phyloP scores from a whole-genome alignment of 164 flowering plant genomes.

The Litsea cubeba region DNA sequence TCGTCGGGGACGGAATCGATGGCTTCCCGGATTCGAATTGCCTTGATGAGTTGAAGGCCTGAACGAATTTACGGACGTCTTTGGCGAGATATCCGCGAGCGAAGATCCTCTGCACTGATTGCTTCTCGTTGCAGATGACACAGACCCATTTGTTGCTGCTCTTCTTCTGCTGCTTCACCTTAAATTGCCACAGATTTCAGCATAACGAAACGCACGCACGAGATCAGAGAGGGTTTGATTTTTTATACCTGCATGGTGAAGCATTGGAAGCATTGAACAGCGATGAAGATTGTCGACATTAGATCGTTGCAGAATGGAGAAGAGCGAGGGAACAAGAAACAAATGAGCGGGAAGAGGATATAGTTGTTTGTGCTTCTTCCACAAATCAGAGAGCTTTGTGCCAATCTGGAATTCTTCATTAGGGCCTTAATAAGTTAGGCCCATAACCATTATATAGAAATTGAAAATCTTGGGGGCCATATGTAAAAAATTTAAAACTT shows the following conservation, averaged over 20 bases:
- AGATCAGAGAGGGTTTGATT: neutral
- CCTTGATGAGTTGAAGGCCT: slow-evolving; percentile 77
- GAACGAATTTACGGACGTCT: slow-evolving; percentile 72
- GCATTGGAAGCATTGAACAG: slow-evolving; percentile 70
- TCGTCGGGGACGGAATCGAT: neutral
- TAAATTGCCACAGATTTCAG: neutral
- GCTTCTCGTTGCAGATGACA: slow-evolving; percentile 82
- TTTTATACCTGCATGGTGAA: slow-evolving; percentile 72
- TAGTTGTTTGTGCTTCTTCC: too few relatives aligned
- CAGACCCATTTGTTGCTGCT: slow-evolving; percentile 88
- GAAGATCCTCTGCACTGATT: slow-evolving; percentile 61
- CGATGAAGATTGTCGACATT: slow-evolving; percentile 50
- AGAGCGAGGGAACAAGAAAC: too few relatives aligned
- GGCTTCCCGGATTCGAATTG: slow-evolving; percentile 9
- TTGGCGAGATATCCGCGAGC: slow-evolving; percentile 57
- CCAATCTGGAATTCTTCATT: too few relatives aligned
- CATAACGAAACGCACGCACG: slow-evolving; percentile 11
- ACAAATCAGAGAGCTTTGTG: too few relatives aligned
- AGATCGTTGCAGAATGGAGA: too few relatives aligned
- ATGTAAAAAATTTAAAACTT: too few relatives aligned
- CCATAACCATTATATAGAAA: too few relatives aligned
- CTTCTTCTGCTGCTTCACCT: slow-evolving; percentile 95
- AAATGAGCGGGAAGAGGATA: too few relatives aligned
- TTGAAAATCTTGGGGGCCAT: too few relatives aligned
- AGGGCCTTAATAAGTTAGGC: too few relatives aligned